phyloP scores from a whole-genome alignment of 2,329 filamentous ascomycete genomes.

The Colletotrichum musicola region DNA sequence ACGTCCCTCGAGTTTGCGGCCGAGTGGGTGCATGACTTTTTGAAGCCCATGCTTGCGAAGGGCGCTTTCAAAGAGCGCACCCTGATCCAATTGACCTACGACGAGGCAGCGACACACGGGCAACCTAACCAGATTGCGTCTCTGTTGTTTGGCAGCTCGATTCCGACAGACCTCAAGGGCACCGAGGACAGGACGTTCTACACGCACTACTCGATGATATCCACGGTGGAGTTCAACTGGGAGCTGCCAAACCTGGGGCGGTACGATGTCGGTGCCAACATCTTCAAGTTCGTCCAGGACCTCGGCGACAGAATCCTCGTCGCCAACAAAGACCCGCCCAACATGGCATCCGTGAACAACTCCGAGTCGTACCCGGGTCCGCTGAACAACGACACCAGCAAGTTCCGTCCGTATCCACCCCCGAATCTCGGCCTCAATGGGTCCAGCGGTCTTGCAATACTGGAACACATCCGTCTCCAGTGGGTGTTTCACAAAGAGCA shows the following conservation, averaged over 20 bases:
- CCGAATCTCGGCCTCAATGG: constrained; percentile 59
- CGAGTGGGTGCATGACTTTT: constrained; percentile 64
- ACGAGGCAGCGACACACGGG: constrained; percentile 67
- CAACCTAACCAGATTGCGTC: constrained; percentile 66
- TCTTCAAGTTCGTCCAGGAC: constrained; percentile 56
- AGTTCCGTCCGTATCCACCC: constrained; percentile 50
- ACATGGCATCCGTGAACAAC: constrained; percentile 51
- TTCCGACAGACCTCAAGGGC: constrained; percentile 60
- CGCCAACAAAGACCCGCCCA: constrained; percentile 52
- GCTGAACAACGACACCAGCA: constrained; percentile 51
- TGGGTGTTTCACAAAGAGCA: constrained; percentile 48
- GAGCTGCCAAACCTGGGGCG: constrained; percentile 56
- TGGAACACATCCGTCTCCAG: constrained; percentile 46
- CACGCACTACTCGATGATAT: constrained; percentile 58
- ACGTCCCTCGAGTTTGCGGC: constrained; percentile 64
- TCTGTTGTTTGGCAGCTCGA: constrained; percentile 67
- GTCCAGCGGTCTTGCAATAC: constrained; percentile 56
- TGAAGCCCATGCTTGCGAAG: constrained; percentile 65
- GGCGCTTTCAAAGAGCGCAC: constrained; percentile 65
- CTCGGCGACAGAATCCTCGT: constrained; percentile 49
- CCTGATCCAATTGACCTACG: constrained; percentile 69
- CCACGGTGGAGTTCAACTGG: constrained; percentile 58
- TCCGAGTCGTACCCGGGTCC: constrained; percentile 58
- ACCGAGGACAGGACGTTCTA: constrained; percentile 65
- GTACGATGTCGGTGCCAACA: constrained; percentile 54